phyloP scores from a whole-genome alignment of 352 stramenopile genomes.

The Phytophthora quininea region DNA sequence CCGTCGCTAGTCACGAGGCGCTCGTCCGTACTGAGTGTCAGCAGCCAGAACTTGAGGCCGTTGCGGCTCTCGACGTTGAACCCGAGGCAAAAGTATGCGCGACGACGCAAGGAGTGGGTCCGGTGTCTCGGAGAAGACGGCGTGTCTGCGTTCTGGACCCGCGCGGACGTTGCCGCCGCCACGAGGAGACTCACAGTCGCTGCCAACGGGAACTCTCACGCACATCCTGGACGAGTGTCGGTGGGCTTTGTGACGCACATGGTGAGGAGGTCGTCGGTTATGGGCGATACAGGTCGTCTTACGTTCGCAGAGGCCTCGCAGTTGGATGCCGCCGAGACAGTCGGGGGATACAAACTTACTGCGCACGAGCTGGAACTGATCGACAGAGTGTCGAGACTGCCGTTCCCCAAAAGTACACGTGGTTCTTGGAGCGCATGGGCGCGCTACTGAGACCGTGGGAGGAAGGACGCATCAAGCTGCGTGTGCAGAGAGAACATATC shows the following conservation, averaged over 20 bases:
- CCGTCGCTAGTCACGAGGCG: constrained; percentile 23
- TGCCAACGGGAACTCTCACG: background rate
- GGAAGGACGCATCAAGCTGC: constrained; percentile 85
- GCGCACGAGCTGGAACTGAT: constrained; percentile 64
- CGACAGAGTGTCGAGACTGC: constrained; percentile 64
- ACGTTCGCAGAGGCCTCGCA: constrained; percentile 73
- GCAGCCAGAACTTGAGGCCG: constrained; percentile 21
- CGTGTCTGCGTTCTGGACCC: constrained; percentile 69
- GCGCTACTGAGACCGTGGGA: constrained; percentile 71
- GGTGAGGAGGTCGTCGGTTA: constrained; percentile 61
- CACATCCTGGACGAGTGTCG: constrained; percentile 41
- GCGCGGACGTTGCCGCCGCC: constrained; percentile 48
- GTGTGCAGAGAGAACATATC: constrained; percentile 74
- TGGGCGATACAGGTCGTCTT: constrained; percentile 51
- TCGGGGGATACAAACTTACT: constrained; percentile 68
- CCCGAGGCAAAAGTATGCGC: constrained; percentile 74
- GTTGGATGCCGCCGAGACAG: constrained; percentile 67
- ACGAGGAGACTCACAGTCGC: constrained; percentile 33
- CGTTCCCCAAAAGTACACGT: constrained; percentile 84
- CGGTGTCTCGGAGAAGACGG: constrained; percentile 66
- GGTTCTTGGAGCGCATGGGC: constrained; percentile 83
- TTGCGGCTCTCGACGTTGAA: constrained; percentile 71
- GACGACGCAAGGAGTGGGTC: constrained; percentile 84
- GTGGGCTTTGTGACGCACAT: constrained; percentile 76
- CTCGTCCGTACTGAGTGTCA: constrained; percentile 28